These are phyloP conservation scores for Boletellus deceptivus DNA, from an alignment of 1,284 basidiomycete species.

Conservation along the genomic window DNA sequence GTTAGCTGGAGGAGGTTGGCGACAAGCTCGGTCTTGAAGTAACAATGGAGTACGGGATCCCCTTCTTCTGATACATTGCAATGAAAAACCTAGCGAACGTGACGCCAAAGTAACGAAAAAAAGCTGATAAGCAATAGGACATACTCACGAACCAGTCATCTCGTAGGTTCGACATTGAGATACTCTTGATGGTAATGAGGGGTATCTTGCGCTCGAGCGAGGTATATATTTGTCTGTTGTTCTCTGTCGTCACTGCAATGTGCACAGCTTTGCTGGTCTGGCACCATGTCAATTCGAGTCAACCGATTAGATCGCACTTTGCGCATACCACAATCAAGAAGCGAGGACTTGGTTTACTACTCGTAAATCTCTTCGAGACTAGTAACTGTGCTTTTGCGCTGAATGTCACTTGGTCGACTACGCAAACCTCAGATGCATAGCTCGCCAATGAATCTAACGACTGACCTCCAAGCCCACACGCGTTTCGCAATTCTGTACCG, in stretches of 20 bases:
- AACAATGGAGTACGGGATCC: slow-evolving; percentile 90
- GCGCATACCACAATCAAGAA: slow-evolving; percentile 82
- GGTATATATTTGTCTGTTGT: slow-evolving; percentile 61
- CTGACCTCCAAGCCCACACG: slow-evolving; percentile 76
- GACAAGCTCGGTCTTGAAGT: slow-evolving; percentile 96
- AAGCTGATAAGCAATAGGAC: not conserved
- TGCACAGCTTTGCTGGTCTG: slow-evolving; percentile 91
- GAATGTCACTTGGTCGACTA: slow-evolving; percentile 80
- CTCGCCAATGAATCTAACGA: slow-evolving; percentile 11
- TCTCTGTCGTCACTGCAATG: slow-evolving; percentile 71
- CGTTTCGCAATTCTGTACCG: slow-evolving; percentile 75
- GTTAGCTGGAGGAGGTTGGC: slow-evolving; percentile 83
- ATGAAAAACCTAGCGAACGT: slow-evolving; percentile 55
- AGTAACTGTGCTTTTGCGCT: slow-evolving; percentile 85
- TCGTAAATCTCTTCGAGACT: slow-evolving; percentile 81
- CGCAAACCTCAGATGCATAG: slow-evolving; percentile 8
- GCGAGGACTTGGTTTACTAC: slow-evolving; percentile 90
- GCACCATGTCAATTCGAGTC: slow-evolving; percentile 2
- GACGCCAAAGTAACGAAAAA: slow-evolving; percentile 1
- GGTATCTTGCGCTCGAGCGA: slow-evolving; percentile 87
- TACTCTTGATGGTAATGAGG: slow-evolving; percentile 80
- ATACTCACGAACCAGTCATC: slow-evolving; percentile 90
- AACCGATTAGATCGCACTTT: slow-evolving; percentile 13
- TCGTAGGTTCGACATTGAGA: slow-evolving; percentile 84
- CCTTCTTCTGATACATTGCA: slow-evolving; percentile 83